Base-by-base conservation (phyloP, 202 grass and related monocot species). In the Elaeis oleifera region DNA sequence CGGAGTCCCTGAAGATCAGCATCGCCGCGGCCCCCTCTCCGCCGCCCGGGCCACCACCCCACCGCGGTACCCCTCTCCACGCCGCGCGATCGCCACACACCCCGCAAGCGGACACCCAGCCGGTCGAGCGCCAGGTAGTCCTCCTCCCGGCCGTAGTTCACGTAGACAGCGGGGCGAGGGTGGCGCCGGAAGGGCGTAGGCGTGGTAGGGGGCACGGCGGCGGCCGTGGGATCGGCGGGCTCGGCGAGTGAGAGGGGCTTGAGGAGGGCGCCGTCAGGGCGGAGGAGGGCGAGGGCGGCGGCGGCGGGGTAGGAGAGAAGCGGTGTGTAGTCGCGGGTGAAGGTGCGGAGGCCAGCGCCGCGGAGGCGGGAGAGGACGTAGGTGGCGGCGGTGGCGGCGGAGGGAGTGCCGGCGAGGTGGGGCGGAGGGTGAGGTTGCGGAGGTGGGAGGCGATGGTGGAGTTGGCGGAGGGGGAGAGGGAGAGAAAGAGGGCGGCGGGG, bases 141-240 rank as follows among this genome's bases (percentile, higher is more conserved):
- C 66, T 85, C 73, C 80, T 85, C 79, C 5, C 71, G 87, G 64
- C 91, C 87, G 64, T 83, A 84, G 79, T 96, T 88, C 52, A 85
- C 91, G 69, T 81, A 96, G 15, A 96, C 87, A 5, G 84, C 81
- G 16, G 80, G 16, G 84, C 87, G 1, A 88, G 36, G 53, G 71
- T 71, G 7, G 61, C 31, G 0, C 81, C 87, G 4, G 91, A 91
- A 3, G 87, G 6, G 91, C 74, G 56, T 96, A 96, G 18, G 91
- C 91, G 70, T 96, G 87, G 78, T 96, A 96, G 3, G 91, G 13
- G 18, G 70, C 60, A 88, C 65, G 61, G 82, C 49, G 49, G 60
- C 69, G 49, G 54, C 21, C 0, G 21, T 61, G 23, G 18, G 52
- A 70, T 90, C 91, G 15, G 91, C 87, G 2, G 91, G 87, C 68